Base-by-base conservation (phyloP, 2,329 filamentous ascomycete genomes). In the Aureobasidium pullulans region DNA sequence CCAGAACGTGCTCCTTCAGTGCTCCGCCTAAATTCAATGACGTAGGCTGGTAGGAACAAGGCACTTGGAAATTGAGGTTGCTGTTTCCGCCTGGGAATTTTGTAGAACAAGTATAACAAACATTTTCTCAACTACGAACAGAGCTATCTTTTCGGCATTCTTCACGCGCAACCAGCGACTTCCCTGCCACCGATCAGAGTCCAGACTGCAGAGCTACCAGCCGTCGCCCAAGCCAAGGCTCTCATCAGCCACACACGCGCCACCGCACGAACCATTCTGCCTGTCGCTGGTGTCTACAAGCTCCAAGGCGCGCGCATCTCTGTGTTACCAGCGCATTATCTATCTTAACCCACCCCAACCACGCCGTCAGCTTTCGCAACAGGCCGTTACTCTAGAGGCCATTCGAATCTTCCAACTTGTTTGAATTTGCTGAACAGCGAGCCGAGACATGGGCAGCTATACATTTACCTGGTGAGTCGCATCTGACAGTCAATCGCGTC, bases 401-500 rank as follows among this genome's bases (percentile, higher is more conserved):
- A 53, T 23, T 59, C 46, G 36, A 32, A 28, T 16, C 11, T 44
- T 32, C 29, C 44, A 34, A 39, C 36, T 37, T 10, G 23, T 16
- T 28, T 32, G 31, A 44, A 44, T 16, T 13, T n/a, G 40, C 52
- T 32, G 40, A 48, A 42, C 32, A 23, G 57, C 59, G 53, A 47
- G 48, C 46, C 23, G 76, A 69, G 42, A 31, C 65, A 86, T 87
- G 84, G 84, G 83, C 68, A 86, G 77, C 76, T 87, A 84, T 71
- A 84, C 84, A 53, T 88, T 88, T 77, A 85, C 81, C 73, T 88
- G 85, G 85, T 88, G 75, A 75, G 84, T 79, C 57, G 54, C 13
- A 36, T 34, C 37, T 29, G 13, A 19, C 42, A 13, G 4, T 29
- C 34, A 31, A 34, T 44, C 42, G 39, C 48, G 57, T 50, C 54